Evolutionary conservation across 2,329 filamentous ascomycete species (phyloP).

Genomic region (Phaeophleospora eucalypticola): DNA sequence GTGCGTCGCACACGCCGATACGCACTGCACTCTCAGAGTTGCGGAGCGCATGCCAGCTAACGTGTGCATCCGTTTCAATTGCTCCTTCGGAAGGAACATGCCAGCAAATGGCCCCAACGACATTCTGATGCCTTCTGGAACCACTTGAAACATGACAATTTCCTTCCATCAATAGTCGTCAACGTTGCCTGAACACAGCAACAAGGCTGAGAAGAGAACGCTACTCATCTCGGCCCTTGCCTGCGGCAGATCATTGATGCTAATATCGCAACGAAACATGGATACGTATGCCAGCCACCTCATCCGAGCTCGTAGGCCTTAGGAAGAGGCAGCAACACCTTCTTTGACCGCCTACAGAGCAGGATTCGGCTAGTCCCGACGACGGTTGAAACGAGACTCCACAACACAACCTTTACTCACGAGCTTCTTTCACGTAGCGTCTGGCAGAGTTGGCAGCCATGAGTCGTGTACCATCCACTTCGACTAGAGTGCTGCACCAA

Average conservation of each 20-base stretch:
- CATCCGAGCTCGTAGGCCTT: no score
- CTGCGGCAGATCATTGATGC: neutral
- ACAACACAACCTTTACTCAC: no score
- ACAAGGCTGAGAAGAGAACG: neutral
- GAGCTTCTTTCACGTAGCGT: no score
- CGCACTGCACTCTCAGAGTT: no score
- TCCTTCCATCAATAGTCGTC: neutral
- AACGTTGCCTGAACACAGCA: neutral
- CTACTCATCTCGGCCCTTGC: neutral
- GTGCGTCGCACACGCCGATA: no score
- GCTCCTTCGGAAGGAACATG: neutral
- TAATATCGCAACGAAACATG: neutral
- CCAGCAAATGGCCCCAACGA: neutral
- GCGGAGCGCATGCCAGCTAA: neutral
- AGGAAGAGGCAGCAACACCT: no score
- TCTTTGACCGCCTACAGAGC: no score
- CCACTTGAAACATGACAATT: neutral
- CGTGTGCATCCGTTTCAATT: neutral
- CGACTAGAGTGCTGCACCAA: no score
- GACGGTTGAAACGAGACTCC: no score
- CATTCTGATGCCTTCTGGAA: neutral
- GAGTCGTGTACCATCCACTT: no score
- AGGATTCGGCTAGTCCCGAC: no score
- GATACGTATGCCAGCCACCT: neutral
- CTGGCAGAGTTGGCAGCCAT: no score